Conservation (phyloP, 495 filamentous ascomycete species). For the Pyronema domesticum region DNA sequence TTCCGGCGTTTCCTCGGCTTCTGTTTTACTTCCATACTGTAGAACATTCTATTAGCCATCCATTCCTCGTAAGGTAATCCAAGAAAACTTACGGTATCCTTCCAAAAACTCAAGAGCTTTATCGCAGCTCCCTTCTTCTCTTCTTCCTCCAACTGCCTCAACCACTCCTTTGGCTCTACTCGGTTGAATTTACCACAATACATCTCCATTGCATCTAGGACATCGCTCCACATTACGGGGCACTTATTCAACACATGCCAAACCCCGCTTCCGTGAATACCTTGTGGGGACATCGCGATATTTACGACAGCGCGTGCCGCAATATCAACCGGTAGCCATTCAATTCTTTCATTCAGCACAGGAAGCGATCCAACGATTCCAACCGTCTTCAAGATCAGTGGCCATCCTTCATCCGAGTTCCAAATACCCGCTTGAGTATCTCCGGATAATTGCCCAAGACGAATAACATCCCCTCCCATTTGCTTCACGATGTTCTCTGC, state of each 20-base stretch:
- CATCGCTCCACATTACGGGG: conserved; percentile 27
- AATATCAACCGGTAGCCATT: conserved; percentile 42
- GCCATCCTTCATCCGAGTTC: conserved; percentile 47
- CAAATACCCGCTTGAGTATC: conserved; percentile 38
- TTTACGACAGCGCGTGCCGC: conserved; percentile 34
- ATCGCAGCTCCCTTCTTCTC: conserved; percentile 7
- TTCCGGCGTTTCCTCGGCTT: neutral
- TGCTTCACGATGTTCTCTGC: conserved; percentile 36
- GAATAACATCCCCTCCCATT: conserved; percentile 24
- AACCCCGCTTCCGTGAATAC: conserved; percentile 16
- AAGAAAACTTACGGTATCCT: conserved; percentile 22
- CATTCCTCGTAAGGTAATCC: conserved; percentile 9
- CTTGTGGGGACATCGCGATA: conserved; percentile 17
- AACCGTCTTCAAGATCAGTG: conserved; percentile 37
- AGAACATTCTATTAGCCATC: neutral
- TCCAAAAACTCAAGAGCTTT: conserved; percentile 10
- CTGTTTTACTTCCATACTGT: neutral
- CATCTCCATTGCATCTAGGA: conserved; percentile 30
- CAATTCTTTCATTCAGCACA: conserved; percentile 30
- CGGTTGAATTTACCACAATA: neutral
- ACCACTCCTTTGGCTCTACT: neutral
- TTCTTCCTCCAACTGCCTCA: conserved; percentile 6
- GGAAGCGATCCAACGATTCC: conserved; percentile 35
- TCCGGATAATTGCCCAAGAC: conserved; percentile 43
- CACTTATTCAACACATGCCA: conserved; percentile 36